A percentile compares a stretch with the other conserved stretches of the same genome.
These are phyloP conservation scores for Cicer arietinum DNA, from an alignment of 306 rosid species.

Conservation along the genomic window DNA sequence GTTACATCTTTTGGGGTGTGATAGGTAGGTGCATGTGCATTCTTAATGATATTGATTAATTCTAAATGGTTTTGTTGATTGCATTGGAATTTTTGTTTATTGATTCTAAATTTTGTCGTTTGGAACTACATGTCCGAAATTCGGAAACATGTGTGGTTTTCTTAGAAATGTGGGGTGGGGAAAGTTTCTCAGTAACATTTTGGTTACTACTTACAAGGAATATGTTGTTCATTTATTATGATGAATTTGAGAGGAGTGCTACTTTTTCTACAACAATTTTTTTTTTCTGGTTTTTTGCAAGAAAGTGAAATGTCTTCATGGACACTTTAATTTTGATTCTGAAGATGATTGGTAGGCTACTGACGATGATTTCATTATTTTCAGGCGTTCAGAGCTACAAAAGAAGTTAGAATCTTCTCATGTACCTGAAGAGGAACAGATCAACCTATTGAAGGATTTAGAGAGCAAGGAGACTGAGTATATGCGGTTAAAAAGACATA, in stretches of 20 bases:
- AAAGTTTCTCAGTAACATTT: background rate
- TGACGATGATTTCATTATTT: constrained; percentile 38
- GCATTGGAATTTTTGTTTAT: background rate
- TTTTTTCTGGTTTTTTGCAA: background rate
- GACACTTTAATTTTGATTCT: background rate
- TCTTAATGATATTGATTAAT: constrained; percentile 3
- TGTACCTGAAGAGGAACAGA: constrained; percentile 85
- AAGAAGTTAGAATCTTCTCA: constrained; percentile 68
- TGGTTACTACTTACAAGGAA: constrained; percentile 35
- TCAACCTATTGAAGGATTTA: constrained; percentile 77
- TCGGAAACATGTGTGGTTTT: too few species aligned
- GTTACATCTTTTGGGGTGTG: constrained; percentile 10
- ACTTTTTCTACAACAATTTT: background rate
- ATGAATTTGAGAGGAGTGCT: background rate
- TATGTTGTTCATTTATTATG: background rate
- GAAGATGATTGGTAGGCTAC: background rate
- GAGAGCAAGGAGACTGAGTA: constrained; percentile 87
- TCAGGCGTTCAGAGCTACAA: constrained; percentile 83
- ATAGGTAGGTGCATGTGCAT: background rate
- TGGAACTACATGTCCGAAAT: too few species aligned
- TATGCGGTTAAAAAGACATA: constrained; percentile 85
- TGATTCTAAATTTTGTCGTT: too few species aligned
- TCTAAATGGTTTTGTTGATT: constrained; percentile 23
- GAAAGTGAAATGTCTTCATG: background rate
- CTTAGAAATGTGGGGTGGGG: too few species aligned